Conservation (phyloP, 352 stramenopile species). For the Phytopythium helicoides region DNA sequence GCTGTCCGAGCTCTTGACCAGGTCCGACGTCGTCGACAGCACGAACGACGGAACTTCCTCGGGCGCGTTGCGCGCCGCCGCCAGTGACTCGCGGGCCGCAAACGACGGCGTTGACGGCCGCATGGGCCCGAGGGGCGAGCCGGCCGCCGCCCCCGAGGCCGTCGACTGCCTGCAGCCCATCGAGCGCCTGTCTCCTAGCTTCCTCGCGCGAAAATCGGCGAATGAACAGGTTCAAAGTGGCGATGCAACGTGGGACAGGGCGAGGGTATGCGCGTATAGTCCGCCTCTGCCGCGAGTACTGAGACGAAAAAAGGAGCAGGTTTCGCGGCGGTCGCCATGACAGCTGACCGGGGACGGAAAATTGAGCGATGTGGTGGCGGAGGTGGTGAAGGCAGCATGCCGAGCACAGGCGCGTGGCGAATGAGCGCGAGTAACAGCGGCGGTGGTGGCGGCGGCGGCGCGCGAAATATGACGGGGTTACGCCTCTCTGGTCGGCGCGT, state of each 20-base stretch:
- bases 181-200: neutral
- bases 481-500: neutral
- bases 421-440: conserved; percentile 1
- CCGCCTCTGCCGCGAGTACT: conserved; percentile 4
- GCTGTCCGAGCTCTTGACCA: conserved; percentile 51
- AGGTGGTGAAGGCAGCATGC: too few species aligned
- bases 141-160: conserved; percentile 15
- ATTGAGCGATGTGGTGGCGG: neutral
- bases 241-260: too few species aligned
- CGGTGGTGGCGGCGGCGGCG: neutral
- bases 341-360: too few species aligned
- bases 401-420: neutral
- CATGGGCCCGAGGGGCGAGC: conserved; percentile 13
- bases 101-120: conserved; percentile 32
- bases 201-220: too few species aligned
- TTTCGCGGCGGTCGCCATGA: neutral
- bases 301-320: too few species aligned
- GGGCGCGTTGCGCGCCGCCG: conserved; percentile 9
- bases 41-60: conserved; percentile 48
- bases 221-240: too few species aligned
- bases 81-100: conserved; percentile 12
- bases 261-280: neutral
- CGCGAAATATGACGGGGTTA: neutral
- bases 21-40: conserved; percentile 37
- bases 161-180: conserved; percentile 76